phyloP scores from a whole-genome alignment of 1,284 basidiomycete species.

The Chondrostereum purpureum region DNA sequence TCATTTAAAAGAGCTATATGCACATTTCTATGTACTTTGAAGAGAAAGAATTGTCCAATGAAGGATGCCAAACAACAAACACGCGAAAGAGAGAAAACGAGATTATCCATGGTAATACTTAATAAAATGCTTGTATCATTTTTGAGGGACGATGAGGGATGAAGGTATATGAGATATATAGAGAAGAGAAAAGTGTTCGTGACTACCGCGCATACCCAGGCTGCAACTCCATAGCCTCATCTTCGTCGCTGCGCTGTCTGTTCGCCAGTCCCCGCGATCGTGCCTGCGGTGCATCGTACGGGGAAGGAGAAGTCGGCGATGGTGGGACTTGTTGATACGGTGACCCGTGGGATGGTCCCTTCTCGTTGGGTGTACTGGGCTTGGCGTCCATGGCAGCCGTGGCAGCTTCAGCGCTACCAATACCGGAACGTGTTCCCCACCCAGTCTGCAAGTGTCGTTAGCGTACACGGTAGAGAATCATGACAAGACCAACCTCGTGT shows the following conservation, averaged over 20 bases:
- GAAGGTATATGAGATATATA: too few species aligned
- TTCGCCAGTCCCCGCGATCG: conserved; percentile 12
- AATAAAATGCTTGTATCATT: too few species aligned
- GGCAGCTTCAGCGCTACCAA: conserved; percentile 72
- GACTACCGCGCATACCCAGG: conserved; percentile 17
- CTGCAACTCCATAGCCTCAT: conserved; percentile 25
- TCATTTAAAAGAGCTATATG: too few species aligned
- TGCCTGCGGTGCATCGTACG: conserved; percentile 16
- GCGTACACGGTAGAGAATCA: conserved; percentile 2
- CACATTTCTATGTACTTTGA: too few species aligned
- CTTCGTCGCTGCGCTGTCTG: conserved; percentile 18
- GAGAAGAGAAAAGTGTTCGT: too few species aligned
- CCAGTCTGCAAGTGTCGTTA: conserved; percentile 49
- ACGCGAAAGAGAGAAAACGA: too few species aligned
- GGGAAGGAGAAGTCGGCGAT: conserved; percentile 14
- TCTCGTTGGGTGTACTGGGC: conserved; percentile 25
- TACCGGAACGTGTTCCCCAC: conserved; percentile 88
- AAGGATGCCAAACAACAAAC: too few species aligned
- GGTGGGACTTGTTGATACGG: conserved; percentile 15
- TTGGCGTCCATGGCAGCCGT: conserved; percentile 52
- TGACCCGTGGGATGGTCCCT: conserved; percentile 8
- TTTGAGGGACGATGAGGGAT: too few species aligned
- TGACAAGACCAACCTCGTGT: conserved; percentile 49
- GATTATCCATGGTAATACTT: too few species aligned
- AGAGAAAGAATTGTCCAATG: too few species aligned